Evolutionary conservation across 306 rosid genomes (phyloP), one percentile per base, ranked within the genome.

Genomic region (Hylodesmum podocarpum): DNA sequence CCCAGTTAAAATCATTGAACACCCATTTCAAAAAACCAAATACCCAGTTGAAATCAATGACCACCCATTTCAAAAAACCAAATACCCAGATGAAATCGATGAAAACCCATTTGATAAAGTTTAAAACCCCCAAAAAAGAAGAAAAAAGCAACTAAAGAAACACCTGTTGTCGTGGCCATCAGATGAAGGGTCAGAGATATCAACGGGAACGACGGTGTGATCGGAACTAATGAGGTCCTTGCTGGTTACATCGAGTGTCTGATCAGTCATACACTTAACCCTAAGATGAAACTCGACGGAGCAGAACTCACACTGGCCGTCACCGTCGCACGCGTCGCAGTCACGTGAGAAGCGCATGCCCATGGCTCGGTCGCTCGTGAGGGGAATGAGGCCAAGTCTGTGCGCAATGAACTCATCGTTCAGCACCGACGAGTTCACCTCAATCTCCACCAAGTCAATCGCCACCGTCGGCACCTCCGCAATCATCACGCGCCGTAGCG

Each of bases 341-440:
- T 95, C 99, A 53, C 99, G 99, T 15, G 99, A 95, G 90, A 95
- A 91, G 47, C 99, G 92, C 99, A 95, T 95, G 87, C 87, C 51
- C 99, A 95, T 88, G 55, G 99, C 97, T 0, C 97, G 92, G 19
- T 89, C 96, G 49, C 97, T 90, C 13, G 97, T 92, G 53, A 95
- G 90, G 0, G 99, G 97, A 58, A 95, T 86, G 41, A 95, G 91
- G 2, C 99, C 99, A 0, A 95, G 86, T n/a, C 99, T 89, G 87
- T 92, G 99, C 24, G 97, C 97, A 19, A 95, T 85, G 89, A 95
- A 92, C 93, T 95, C 98, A 76, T 92, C 99, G 84, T 88, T 89
- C 19, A 95, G 97, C 19, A 92, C 99, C 6, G 97, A 92, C 15
- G 99, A 95, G 91, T 92, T 95, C 16, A 89, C 96, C 72, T 95